Evolutionary conservation across 768 basidiomycete species (phyloP).

Genomic region (Tylopilus sp.): DNA sequence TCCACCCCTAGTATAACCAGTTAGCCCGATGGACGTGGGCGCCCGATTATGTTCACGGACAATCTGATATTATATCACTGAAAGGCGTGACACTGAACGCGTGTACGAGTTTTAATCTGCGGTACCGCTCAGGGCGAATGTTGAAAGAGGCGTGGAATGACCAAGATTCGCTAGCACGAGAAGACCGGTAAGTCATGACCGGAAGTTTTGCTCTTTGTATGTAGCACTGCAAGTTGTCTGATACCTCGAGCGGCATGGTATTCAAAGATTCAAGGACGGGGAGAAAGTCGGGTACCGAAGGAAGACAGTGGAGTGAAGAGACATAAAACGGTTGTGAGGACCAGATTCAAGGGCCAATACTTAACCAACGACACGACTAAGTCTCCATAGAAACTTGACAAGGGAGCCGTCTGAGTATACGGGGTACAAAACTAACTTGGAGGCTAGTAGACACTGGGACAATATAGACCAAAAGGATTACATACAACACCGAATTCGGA

Average conservation of each 20-base stretch:
- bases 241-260: constrained; percentile 32
- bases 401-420: neutral
- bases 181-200: constrained; percentile 32
- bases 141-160: constrained; percentile 22
- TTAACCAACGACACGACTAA: neutral
- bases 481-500: constrained; percentile 1
- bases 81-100: constrained; percentile 31
- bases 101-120: constrained; percentile 50
- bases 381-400: constrained; percentile 20
- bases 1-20: constrained; percentile 37
- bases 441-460: no score
- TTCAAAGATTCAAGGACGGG: neutral
- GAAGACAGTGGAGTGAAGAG: neutral
- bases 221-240: constrained; percentile 45
- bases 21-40: constrained; percentile 4
- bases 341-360: neutral
- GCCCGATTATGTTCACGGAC: constrained; percentile 29
- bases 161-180: constrained; percentile 31
- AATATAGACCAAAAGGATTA: constrained; percentile 8
- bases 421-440: no score
- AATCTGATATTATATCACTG: constrained; percentile 32
- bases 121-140: constrained; percentile 46
- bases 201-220: constrained; percentile 48
- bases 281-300: neutral
- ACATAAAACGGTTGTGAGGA: neutral